phyloP scores from a whole-genome alignment of 768 basidiomycete genomes.

The Galerina sulciceps region DNA sequence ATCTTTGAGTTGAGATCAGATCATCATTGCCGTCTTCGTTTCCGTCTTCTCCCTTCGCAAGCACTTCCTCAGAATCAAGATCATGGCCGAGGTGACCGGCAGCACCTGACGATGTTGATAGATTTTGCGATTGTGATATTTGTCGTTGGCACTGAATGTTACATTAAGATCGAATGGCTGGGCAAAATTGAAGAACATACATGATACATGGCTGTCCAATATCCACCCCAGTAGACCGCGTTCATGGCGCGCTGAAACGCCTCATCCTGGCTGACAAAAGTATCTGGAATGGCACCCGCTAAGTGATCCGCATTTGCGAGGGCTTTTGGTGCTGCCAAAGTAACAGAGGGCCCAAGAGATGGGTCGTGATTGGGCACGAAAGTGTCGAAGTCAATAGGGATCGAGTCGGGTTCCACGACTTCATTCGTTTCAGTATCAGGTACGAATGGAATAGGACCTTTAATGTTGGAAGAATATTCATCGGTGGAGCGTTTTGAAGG shows the following conservation, averaged over 20 bases:
- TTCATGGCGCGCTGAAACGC: slow-evolving; percentile 75
- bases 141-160: slow-evolving; percentile 37
- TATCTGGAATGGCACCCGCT: slow-evolving; percentile 31
- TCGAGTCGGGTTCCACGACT: slow-evolving; percentile 51
- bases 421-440: neutral
- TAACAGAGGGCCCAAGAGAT: slow-evolving; percentile 39
- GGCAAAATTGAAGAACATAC: slow-evolving; percentile 42
- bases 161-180: neutral
- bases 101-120: slow-evolving; percentile 10
- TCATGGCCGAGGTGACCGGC: slow-evolving; percentile 13
- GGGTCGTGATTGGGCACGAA: slow-evolving; percentile 75
- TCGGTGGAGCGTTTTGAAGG: slow-evolving; percentile 4
- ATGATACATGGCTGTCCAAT: slow-evolving; percentile 88
- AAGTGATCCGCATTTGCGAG: slow-evolving; percentile 21
- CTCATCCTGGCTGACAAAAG: slow-evolving; percentile 68
- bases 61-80: slow-evolving; percentile 16
- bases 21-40: slow-evolving; percentile 30
- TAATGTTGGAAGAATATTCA: neutral
- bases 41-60: slow-evolving; percentile 22
- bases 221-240: slow-evolving; percentile 90
- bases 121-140: slow-evolving; percentile 9
- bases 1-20: slow-evolving; percentile 47
- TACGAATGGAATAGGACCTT: neutral
- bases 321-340: slow-evolving; percentile 1
- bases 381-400: slow-evolving; percentile 70